Conservation (phyloP, 2,329 filamentous ascomycete species). For the Colletotrichum australisinense region DNA sequence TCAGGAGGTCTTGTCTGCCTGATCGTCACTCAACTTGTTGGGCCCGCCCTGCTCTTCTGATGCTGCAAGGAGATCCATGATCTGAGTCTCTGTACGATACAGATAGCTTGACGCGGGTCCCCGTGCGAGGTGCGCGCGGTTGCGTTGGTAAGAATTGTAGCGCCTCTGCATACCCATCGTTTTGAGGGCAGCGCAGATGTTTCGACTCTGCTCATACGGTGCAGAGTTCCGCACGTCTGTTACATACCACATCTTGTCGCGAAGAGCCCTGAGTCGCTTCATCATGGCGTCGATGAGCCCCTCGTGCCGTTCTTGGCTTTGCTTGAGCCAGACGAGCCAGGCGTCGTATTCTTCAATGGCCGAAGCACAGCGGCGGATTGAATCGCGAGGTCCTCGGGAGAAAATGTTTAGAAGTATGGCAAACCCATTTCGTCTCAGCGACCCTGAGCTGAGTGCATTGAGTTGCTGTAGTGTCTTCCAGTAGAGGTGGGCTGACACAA, state of each 20-base stretch:
- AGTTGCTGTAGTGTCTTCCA: constrained; percentile 85
- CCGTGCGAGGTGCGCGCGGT: constrained; percentile 59
- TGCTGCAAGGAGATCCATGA: constrained; percentile 88
- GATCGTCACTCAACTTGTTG: constrained; percentile 96
- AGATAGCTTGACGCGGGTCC: constrained; percentile 71
- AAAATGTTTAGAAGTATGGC: constrained; percentile 80
- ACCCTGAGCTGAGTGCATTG: constrained; percentile 69
- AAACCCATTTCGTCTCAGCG: constrained; percentile 75
- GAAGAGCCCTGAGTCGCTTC: constrained; percentile 76
- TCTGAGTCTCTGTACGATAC: constrained; percentile 84
- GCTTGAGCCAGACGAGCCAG: constrained; percentile 86
- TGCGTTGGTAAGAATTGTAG: constrained; percentile 62
- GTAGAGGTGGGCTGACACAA: constrained; percentile 85
- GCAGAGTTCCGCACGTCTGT: constrained; percentile 92
- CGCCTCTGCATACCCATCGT: constrained; percentile 82
- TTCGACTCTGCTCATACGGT: constrained; percentile 86
- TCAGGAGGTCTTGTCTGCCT: constrained; percentile 83
- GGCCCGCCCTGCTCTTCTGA: constrained; percentile 86
- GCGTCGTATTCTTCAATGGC: constrained; percentile 84
- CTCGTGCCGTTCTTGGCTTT: constrained; percentile 83
- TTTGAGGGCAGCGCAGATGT: constrained; percentile 88
- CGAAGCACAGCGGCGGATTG: constrained; percentile 75
- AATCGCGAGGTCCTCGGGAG: constrained; percentile 76
- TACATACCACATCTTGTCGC: constrained; percentile 99
- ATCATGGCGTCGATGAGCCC: constrained; percentile 80